These are phyloP conservation scores for Kwoniella dejecticola DNA, from an alignment of 768 basidiomycete genomes.

Conservation along the genomic window DNA sequence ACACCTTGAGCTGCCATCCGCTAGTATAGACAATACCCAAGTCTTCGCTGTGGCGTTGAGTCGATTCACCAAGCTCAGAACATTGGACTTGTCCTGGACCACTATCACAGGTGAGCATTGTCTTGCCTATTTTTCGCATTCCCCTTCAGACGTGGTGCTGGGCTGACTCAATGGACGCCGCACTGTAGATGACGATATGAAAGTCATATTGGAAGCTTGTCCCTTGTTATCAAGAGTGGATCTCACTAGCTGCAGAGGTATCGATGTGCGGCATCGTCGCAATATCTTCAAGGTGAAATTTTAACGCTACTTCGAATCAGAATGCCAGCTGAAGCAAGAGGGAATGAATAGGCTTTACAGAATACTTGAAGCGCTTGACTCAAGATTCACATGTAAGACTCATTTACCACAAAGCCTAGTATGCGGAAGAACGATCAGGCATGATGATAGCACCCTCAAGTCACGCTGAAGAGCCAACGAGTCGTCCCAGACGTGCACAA, in stretches of 20 bases:
- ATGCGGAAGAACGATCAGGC: too few relatives aligned
- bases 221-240: constrained; percentile 35
- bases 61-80: constrained; percentile 25
- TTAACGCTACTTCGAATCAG: background rate
- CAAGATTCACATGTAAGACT: too few relatives aligned
- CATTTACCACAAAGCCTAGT: too few relatives aligned
- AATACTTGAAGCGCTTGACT: too few relatives aligned
- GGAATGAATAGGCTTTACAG: too few relatives aligned
- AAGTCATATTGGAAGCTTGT: constrained; percentile 34
- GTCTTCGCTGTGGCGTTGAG: constrained; percentile 2
- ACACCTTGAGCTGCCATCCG: constrained; percentile 30
- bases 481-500: too few relatives aligned
- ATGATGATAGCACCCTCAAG: too few relatives aligned
- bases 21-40: constrained; percentile 10
- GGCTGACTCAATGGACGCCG: background rate
- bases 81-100: constrained; percentile 35
- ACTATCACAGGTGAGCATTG: constrained; percentile 34
- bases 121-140: background rate
- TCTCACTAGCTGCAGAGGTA: constrained; percentile 42
- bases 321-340: too few relatives aligned
- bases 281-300: constrained; percentile 40
- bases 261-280: constrained; percentile 37
- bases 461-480: too few relatives aligned
- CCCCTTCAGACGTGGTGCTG: background rate
- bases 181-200: constrained; percentile 35